phyloP scores from a whole-genome alignment of 2,329 filamentous ascomycete genomes.

The Penicillium sp. region DNA sequence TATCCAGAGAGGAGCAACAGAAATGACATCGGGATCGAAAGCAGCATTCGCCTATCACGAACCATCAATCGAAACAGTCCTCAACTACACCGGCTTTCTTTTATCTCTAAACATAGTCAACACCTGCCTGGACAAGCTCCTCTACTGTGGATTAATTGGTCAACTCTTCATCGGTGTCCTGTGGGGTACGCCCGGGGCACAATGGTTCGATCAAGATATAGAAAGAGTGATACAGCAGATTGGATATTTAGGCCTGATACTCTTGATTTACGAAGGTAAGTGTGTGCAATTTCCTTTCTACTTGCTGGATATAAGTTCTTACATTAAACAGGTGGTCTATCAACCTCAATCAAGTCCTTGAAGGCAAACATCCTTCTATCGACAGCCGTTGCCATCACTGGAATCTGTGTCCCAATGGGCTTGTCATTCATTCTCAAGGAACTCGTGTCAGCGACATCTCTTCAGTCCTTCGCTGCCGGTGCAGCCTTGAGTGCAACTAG shows the following conservation, averaged over 20 bases:
- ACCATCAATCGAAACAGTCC: constrained; percentile 58
- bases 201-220: constrained; percentile 55
- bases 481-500: constrained; percentile 73
- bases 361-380: constrained; percentile 63
- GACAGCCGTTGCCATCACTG: constrained; percentile 62
- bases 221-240: constrained; percentile 62
- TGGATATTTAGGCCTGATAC: constrained; percentile 71
- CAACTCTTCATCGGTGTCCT: constrained; percentile 70
- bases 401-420: constrained; percentile 63
- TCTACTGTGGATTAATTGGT: constrained; percentile 71
- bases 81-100: constrained; percentile 63
- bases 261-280: constrained; percentile 68
- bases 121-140: constrained; percentile 55
- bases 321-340: constrained; percentile 26
- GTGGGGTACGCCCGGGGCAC: constrained; percentile 66
- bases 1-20: not conserved
- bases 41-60: constrained; percentile 60
- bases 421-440: constrained; percentile 62
- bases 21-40: constrained; percentile 5
- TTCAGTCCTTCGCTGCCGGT: constrained; percentile 71
- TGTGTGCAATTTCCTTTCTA: not conserved
- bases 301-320: not conserved
- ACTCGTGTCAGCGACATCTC: constrained; percentile 50
- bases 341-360: constrained; percentile 49
- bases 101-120: constrained; percentile 62